phyloP scores from a whole-genome alignment of 306 rosid genomes.

The Corylus heterophylla region DNA sequence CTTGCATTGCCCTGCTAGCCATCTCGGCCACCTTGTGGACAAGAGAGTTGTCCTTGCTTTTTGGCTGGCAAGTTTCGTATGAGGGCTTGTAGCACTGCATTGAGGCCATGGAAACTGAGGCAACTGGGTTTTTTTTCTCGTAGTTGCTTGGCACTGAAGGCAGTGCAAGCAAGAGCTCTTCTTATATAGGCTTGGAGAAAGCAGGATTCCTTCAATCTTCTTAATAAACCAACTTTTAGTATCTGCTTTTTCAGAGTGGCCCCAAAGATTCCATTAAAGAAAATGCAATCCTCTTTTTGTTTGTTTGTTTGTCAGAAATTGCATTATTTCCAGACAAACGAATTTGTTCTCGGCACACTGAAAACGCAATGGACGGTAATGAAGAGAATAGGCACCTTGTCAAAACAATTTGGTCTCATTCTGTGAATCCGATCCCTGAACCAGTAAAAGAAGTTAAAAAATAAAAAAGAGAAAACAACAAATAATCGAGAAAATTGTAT shows the following conservation, averaged over 20 bases:
- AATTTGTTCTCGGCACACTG: no score
- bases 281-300: no score
- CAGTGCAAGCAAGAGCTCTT: neutral
- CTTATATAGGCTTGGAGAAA: neutral
- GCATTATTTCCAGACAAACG: no score
- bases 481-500: no score
- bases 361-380: no score
- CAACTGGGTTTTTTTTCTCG: neutral
- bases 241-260: neutral
- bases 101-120: conserved; percentile 50
- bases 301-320: no score
- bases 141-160: neutral
- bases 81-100: conserved; percentile 38
- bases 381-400: no score
- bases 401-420: no score
- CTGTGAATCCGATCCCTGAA: no score
- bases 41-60: conserved; percentile 34
- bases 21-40: conserved; percentile 43
- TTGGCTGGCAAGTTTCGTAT: conserved; percentile 39
- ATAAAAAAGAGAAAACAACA: no score
- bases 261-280: neutral
- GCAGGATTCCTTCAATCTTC: neutral
- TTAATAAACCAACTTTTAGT: neutral
- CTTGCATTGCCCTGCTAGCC: conserved; percentile 41
- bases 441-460: no score